Evolutionary conservation across 176 grass and related monocot species (phyloP), one percentile per base, ranked within the genome.

Genomic region (Eleusine coracana): DNA sequence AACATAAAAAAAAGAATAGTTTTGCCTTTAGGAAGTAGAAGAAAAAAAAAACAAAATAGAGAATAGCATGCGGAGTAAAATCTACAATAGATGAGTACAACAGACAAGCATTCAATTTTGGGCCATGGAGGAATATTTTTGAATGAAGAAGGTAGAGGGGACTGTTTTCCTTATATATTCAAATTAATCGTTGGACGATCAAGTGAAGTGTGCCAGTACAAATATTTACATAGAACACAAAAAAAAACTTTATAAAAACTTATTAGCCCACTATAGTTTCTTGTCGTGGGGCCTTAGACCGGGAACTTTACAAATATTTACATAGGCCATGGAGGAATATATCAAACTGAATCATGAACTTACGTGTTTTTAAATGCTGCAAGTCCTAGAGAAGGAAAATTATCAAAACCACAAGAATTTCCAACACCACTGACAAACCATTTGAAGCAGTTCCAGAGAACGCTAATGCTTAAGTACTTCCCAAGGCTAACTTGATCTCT

Each of bases 381-480:
- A 78, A 97, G 91, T 27, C 91, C 94, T 6, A 91, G 81, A 52
- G 84, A 93, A 63, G 94, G 94, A 50, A 97, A 97, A 83, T 93
- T 97, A 72, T 97, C 91, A 9, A 97, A 97, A 34, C 91, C 88
- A 76, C 89, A 97, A 40, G 91, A 93, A 90, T 93, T 84, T 34
- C 82, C 86, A 69, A 97, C 89, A 52, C 94, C 94, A 54, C 94
- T 91, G 68, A 89, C 93, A 66, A 97, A 97, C 94, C 94, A 97
- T 87, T 97, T 97, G 66, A 97, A 97, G 86, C 89, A 91, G 78
- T 92, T 91, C 94, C 94, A 97, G 39, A 87, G 49, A 74, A 97
- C 93, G 74, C 94, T 97, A 45, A 97, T 89, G 78, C 94, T 91
- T 50, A 97, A 86, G 76, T 91, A 97, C 62, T 97, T 97, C 39